Evolutionary conservation across 306 rosid species (phyloP).

Genomic region (Urtica urens): DNA sequence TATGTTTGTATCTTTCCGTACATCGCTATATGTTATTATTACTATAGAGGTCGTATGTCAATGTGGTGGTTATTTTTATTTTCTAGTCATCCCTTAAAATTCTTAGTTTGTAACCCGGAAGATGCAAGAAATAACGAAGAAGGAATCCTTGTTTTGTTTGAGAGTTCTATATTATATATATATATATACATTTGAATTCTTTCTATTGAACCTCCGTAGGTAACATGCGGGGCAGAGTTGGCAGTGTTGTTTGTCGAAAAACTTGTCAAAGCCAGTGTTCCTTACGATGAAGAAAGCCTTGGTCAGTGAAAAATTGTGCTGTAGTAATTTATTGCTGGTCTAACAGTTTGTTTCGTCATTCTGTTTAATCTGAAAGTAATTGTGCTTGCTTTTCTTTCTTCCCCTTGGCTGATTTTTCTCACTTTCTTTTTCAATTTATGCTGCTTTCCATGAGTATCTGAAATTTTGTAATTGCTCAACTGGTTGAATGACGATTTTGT

Average conservation of each 20-base stretch:
- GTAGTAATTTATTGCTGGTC: slow-evolving; percentile 7
- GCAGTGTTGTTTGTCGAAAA: slow-evolving; percentile 81
- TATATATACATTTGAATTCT: too few species aligned
- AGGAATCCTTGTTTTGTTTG: too few species aligned
- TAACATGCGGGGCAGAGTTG: slow-evolving; percentile 93
- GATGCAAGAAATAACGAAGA: too few species aligned
- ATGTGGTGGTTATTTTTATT: too few species aligned
- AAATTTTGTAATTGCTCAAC: slow-evolving; percentile 5
- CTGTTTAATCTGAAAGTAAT: slow-evolving; percentile 6
- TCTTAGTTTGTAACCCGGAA: too few species aligned
- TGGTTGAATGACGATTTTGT: not conserved
- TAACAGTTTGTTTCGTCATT: not conserved
- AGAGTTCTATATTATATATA: too few species aligned
- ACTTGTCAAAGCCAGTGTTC: slow-evolving; percentile 65
- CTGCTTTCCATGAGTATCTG: not conserved
- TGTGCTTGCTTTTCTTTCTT: slow-evolving; percentile 11
- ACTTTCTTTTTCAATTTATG: slow-evolving; percentile 16
- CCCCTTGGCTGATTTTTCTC: slow-evolving; percentile 7
- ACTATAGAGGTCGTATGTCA: too few species aligned
- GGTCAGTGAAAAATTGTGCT: slow-evolving; percentile 46
- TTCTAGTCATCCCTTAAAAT: too few species aligned
- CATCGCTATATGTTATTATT: too few species aligned
- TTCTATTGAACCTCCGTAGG: slow-evolving; percentile 35
- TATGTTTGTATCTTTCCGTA: too few species aligned
- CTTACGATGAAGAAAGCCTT: slow-evolving; percentile 47